phyloP scores from a whole-genome alignment of 768 basidiomycete species.

The Termitomyces sp. region DNA sequence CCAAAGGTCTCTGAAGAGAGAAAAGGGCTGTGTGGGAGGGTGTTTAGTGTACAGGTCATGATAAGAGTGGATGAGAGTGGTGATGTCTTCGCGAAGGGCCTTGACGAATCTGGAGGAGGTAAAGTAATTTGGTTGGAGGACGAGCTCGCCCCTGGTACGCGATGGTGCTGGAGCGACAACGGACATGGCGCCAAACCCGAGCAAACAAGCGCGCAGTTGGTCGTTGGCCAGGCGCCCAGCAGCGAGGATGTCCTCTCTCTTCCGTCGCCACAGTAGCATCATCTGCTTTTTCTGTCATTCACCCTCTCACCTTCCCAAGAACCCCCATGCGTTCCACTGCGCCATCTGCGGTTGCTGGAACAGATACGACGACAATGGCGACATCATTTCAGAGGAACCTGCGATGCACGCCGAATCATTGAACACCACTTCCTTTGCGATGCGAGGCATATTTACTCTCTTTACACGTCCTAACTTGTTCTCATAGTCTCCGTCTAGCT shows the following conservation, averaged over 20 bases:
- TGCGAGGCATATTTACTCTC: constrained; percentile 49
- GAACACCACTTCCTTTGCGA: constrained; percentile 66
- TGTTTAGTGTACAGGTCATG: constrained; percentile 39
- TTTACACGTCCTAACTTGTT: background rate
- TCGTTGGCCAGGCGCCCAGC: background rate
- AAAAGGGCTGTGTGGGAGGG: constrained; percentile 45
- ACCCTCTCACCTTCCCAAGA: constrained; percentile 32
- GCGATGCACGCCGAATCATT: constrained; percentile 81
- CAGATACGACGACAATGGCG: constrained; percentile 62
- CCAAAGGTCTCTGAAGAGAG: constrained; percentile 72
- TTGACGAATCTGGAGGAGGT: constrained; percentile 71
- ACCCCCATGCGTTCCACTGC: constrained; percentile 60
- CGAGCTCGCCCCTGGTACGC: constrained; percentile 51
- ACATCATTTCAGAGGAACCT: constrained; percentile 81
- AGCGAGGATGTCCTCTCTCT: constrained; percentile 35
- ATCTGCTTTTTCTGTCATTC: constrained; percentile 76
- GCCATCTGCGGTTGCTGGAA: constrained; percentile 70
- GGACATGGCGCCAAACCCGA: constrained; percentile 35
- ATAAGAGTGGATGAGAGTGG: constrained; percentile 46
- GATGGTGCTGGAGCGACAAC: constrained; percentile 48
- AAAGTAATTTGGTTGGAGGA: constrained; percentile 72
- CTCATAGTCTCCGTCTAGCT: constrained; percentile 30
- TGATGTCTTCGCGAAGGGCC: constrained; percentile 60
- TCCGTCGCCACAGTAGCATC: constrained; percentile 45
- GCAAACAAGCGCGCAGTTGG: constrained; percentile 5